Base-by-base conservation (phyloP, 495 filamentous ascomycete genomes). In the Aspergillus incahuasiensis region DNA sequence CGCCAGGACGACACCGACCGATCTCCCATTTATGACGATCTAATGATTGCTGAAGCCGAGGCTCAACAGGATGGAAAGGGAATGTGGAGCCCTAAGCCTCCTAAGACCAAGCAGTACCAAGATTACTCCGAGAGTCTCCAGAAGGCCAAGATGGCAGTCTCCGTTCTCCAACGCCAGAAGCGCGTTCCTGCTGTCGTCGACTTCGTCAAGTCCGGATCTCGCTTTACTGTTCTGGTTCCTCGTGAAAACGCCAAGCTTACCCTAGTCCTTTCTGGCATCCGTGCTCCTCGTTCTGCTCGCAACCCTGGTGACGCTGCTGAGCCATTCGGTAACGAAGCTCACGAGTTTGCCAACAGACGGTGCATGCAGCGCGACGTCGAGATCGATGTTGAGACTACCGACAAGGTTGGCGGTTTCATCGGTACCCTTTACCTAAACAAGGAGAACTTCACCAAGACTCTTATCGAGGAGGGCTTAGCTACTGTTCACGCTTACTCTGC, bases 401-500 rank as follows among this genome's bases (percentile, higher is more conserved):
- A 99, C 75, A 96, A 96, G 76, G 85, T 90, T 30, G 95, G 95
- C 61, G 95, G 92, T 52, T 99, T 99, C 77, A 96, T 99, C 60
- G 95, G 95, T 45, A 88, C 88, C 15, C 81, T 99, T 2, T 96
- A 92, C 62, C 79, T 97, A 65, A 94, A 92, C 78, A 90, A 92
- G 39, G 92, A 97, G 73, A 97, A 90, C 75, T 92, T 99, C 72
- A 90, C 94, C 61, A 96, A 95, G 75, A 67, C 90, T 11, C 84
- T 99, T 6, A 82, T 97, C 3, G 94, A 97, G 70, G 95, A 97
- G 72, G 95, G 95, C 45, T 72, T 96, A 25, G 95, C 95, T 16
- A 85, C 83, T 20, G 92, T 97, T 30, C 92, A 97, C 66, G 80
- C 83, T 49, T 97, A 96, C 75, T 97, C 92, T 20, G 95, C 94